Evolutionary conservation across 306 rosid species (phyloP).

Genomic region (Castanopsis chinensis): DNA sequence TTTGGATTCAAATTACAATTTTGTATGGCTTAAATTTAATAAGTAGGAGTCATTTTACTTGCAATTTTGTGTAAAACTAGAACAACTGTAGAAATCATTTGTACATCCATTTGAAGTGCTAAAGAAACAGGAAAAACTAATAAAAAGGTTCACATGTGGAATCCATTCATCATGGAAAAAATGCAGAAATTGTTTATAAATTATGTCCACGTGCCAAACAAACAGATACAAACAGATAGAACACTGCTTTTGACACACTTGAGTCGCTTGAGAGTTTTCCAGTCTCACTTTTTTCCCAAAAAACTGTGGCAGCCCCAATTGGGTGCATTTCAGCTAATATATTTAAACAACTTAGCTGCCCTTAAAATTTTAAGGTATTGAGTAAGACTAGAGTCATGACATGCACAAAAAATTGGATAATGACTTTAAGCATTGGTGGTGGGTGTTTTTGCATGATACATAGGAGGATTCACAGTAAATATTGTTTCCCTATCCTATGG

Average conservation of each 20-base stretch:
- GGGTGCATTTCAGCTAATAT: slow-evolving; percentile 21
- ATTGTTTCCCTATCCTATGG: too few relatives aligned
- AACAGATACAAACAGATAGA: background rate
- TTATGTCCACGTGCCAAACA: background rate
- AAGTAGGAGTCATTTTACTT: too few relatives aligned
- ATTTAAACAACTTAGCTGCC: slow-evolving; percentile 32
- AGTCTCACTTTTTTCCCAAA: slow-evolving; percentile 32
- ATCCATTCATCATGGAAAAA: background rate
- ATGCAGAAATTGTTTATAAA: background rate
- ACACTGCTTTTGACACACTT: slow-evolving; percentile 42
- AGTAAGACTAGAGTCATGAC: slow-evolving; percentile 33
- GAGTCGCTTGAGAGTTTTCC: slow-evolving; percentile 80
- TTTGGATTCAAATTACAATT: too few relatives aligned
- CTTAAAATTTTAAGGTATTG: slow-evolving; percentile 30
- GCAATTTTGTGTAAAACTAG: too few relatives aligned
- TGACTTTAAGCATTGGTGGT: slow-evolving; percentile 30
- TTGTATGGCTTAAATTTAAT: too few relatives aligned
- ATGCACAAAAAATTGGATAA: too few relatives aligned
- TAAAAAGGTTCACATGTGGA: background rate
- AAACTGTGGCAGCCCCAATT: slow-evolving; percentile 30
- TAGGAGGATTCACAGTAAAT: slow-evolving; percentile 7
- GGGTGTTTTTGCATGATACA: slow-evolving; percentile 19
- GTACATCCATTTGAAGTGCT: background rate
- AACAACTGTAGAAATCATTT: background rate
- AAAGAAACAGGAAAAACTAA: background rate